Evolutionary conservation across 768 basidiomycete species (phyloP), one percentile per base, ranked within the genome.

Genomic region (Lactifluus rugatus): DNA sequence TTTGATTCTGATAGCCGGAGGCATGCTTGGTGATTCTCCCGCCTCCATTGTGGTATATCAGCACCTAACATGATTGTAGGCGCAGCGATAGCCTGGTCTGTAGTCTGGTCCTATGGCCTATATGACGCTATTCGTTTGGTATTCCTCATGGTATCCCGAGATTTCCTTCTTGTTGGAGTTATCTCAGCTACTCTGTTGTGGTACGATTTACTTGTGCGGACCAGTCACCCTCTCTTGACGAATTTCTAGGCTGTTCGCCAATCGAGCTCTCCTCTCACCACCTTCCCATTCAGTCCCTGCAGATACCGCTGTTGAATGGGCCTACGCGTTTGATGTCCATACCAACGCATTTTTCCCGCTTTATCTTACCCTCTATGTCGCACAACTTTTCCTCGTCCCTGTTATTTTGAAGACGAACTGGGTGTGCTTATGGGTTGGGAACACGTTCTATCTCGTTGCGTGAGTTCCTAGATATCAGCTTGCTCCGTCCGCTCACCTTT

Each of bases 271-370:
- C 16, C 70, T 87, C 52, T 83, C 84, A 0, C 84, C 87, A 13
- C 81, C 87, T 11, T 83, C 88, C 10, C 87, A 85, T 69, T 80
- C 84, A 28, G 78, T 84, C 11, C 80, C 79, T 0, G 77, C 81
- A n/a, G 83, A 87, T 64, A 81, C 87, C 45, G 72, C 73, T 19
- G 87, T 93, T 31, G 90, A 93, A 76, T 93, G 86, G 89, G 89
- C 87, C 4, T 98, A 96, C 71, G 92, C 90, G 13, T 95, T 98
- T 66, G 95, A 98, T 70, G 88, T 97, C 16, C 93, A 96, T 71
- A 94, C 88, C 58, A 97, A 98, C 66, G 87, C 93, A 3, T 98
- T 97, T 77, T 95, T 97, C 72, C 93, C 93, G 19, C 75, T 93
- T 58, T 95, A 89, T 72, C 80, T 96, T 58, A 86, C 89, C 10